Base-by-base conservation (phyloP, 208 protist genomes). In the Trypanosoma scelopori region DNA sequence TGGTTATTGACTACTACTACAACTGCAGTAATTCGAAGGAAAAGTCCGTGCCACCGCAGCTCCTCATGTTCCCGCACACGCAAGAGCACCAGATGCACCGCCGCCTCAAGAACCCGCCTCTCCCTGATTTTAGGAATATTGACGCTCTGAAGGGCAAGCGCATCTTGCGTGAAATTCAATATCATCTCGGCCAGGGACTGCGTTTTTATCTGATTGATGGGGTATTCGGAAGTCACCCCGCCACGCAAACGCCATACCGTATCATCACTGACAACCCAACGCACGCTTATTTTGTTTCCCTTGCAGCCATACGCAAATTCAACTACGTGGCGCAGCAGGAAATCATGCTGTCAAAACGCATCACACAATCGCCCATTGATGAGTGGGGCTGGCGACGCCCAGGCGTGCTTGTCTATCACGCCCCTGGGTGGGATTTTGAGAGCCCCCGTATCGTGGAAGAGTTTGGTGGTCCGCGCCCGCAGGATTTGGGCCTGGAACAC, bases 241-340 rank as follows among this genome's bases (percentile, higher is more conserved):
- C 63, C 23, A 89, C 84, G 32, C 69, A 76, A 49, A 95, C 89
- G 50, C 82, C 89, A 43, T 95, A 92, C 73, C 89, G 89, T 55
- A 87, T 95, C 70, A 90, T 95, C 70, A 95, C 89, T 6, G 89
- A 95, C 69, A 95, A 93, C 79, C 86, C 89, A 5, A 92, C 82
- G 7, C 87, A 92, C 60, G 89, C 89, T 42, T 95, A 95, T 77
- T 91, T 90, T 51, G 78, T 73, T 35, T 82, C 89, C 9, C 79
- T 95, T 53, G 86, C 86, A 5, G 84, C 89, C 6, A 83, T 93
- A 46, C 89, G 89, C 30, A 79, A 84, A 55, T 88, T 91, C 70
- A 93, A 93, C 79, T 92, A 89, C 63, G 85, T 93, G 3, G 74
- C 89, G 18, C 81, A 82, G 52, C 84, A 95, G 71, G 86, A 95